Conservation (phyloP, 805 yeast species). For the Lachancea lanzarotensis region DNA sequence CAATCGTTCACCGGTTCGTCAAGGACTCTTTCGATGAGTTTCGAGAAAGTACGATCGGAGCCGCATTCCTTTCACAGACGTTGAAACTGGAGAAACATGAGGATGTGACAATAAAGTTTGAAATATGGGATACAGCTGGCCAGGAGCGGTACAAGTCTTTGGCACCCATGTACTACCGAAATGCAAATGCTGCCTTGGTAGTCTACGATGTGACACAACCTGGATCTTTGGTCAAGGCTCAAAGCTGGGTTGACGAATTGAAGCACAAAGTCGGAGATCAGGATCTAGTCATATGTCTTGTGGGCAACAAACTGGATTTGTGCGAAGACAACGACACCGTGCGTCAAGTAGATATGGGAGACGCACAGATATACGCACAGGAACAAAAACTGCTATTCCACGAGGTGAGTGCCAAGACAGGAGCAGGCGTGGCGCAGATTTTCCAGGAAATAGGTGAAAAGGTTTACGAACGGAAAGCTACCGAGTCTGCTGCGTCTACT, state of each 20-base stretch:
- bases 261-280: constrained; percentile 71
- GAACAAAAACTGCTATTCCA: constrained; percentile 45
- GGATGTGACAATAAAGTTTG: constrained; percentile 42
- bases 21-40: constrained; percentile 66
- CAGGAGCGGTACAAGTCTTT: constrained; percentile 79
- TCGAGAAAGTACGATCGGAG: constrained; percentile 95
- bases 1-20: constrained; percentile 77
- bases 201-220: constrained; percentile 76
- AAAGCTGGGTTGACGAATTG: constrained; percentile 86
- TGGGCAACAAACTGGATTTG: constrained; percentile 82
- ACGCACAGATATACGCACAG: constrained; percentile 49
- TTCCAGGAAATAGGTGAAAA: constrained; percentile 46
- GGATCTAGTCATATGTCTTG: constrained; percentile 71
- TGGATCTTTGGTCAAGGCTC: constrained; percentile 70
- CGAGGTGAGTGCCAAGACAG: constrained; percentile 57
- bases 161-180: constrained; percentile 79
- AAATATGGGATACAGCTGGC: constrained; percentile 95
- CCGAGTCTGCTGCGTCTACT: constrained; percentile 12
- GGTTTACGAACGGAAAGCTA: constrained; percentile 29
- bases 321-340: constrained; percentile 37
- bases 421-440: constrained; percentile 41
- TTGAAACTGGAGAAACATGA: constrained; percentile 33
- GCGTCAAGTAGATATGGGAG: constrained; percentile 39
- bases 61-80: constrained; percentile 88
- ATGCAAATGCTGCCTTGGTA: constrained; percentile 76